A percentile compares a stretch with the other conserved stretches of the same genome.
Evolutionary conservation across 2,329 filamentous ascomycete species (phyloP).

Genomic region (Paracoccidioides brasiliensis): DNA sequence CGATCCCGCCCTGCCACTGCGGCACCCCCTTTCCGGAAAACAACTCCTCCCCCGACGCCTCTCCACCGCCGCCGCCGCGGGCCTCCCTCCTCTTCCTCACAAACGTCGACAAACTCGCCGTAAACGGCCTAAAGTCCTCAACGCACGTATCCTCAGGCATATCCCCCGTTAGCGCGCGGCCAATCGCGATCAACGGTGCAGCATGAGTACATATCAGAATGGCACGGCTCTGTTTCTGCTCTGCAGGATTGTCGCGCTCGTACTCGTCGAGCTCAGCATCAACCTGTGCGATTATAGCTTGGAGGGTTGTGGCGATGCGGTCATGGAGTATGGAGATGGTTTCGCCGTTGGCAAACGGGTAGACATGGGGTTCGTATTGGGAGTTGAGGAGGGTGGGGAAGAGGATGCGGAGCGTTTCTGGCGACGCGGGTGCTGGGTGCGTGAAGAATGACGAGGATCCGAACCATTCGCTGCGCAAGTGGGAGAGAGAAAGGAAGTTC

Average conservation of each 20-base stretch:
- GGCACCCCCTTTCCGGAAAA: conserved; percentile 15
- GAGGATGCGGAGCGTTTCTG: conserved; percentile 48
- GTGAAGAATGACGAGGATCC: conserved; percentile 65
- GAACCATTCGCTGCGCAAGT: conserved; percentile 64
- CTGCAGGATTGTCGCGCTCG: conserved; percentile 42
- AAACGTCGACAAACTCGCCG: conserved; percentile 66
- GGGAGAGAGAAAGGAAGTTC: not conserved
- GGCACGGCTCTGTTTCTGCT: conserved; percentile 40
- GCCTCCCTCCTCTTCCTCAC: conserved; percentile 27
- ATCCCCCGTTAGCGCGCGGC: conserved; percentile 63
- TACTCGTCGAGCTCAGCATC: conserved; percentile 41
- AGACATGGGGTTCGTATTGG: conserved; percentile 47
- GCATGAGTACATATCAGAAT: conserved; percentile 82
- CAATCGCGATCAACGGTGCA: conserved; percentile 75
- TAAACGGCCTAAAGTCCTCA: conserved; percentile 77
- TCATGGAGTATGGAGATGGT: conserved; percentile 66
- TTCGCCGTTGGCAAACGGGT: conserved; percentile 64
- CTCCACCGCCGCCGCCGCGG: conserved; percentile 3
- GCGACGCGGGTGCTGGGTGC: conserved; percentile 64
- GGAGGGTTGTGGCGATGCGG: conserved; percentile 57
- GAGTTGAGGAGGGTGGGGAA: conserved; percentile 44
- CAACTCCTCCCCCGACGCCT: conserved; percentile 1
- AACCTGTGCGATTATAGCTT: conserved; percentile 56
- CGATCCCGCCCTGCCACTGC: conserved; percentile 46
- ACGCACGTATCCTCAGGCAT: conserved; percentile 58